Percentiles rank a stretch among this genome's conserved stretches.
Conservation (phyloP, 2,329 filamentous ascomycete genomes). For the Incumbomyces delicatus region DNA sequence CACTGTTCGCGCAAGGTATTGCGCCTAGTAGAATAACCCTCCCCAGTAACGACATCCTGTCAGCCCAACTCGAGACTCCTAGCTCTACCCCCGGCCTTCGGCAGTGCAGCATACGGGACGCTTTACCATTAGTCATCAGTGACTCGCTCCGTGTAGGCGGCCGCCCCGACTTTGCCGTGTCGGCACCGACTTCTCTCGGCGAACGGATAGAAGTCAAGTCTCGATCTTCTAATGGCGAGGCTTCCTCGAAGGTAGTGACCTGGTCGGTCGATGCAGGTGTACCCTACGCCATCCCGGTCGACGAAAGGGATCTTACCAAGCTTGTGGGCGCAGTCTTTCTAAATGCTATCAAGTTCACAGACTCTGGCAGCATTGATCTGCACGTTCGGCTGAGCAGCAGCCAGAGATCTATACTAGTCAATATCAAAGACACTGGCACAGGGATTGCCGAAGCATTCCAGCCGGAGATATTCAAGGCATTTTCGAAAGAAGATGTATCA, state of each 20-base stretch:
- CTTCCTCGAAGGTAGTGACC: conserved; percentile 35
- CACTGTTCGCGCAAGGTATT: conserved; percentile 9
- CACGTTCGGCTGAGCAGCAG: conserved; percentile 43
- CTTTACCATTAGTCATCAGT: conserved; percentile 38
- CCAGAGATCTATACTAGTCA: conserved; percentile 49
- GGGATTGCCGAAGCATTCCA: conserved; percentile 59
- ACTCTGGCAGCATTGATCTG: conserved; percentile 51
- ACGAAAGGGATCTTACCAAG: conserved; percentile 55
- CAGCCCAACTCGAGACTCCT: conserved; percentile 15
- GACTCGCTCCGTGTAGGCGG: conserved; percentile 40
- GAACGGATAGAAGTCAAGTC: conserved; percentile 38
- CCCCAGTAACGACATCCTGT: conserved; percentile 1
- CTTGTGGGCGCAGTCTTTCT: conserved; percentile 54
- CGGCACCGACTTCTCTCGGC: conserved; percentile 33
- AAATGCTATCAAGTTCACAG: conserved; percentile 64
- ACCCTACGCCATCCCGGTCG: conserved; percentile 41
- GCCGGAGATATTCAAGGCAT: conserved; percentile 59
- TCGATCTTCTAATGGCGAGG: conserved; percentile 34
- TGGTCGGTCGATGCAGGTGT: conserved; percentile 39
- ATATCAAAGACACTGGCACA: conserved; percentile 55
- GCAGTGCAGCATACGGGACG: conserved; percentile 36
- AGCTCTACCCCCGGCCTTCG: conserved; percentile 26
- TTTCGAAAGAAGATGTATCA: conserved; percentile 59
- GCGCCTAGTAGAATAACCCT: conserved; percentile 11
- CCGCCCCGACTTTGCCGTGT: conserved; percentile 38